These are phyloP conservation scores for Aspergillus sp. DNA, from an alignment of 2,329 filamentous ascomycete species.

Conservation along the genomic window DNA sequence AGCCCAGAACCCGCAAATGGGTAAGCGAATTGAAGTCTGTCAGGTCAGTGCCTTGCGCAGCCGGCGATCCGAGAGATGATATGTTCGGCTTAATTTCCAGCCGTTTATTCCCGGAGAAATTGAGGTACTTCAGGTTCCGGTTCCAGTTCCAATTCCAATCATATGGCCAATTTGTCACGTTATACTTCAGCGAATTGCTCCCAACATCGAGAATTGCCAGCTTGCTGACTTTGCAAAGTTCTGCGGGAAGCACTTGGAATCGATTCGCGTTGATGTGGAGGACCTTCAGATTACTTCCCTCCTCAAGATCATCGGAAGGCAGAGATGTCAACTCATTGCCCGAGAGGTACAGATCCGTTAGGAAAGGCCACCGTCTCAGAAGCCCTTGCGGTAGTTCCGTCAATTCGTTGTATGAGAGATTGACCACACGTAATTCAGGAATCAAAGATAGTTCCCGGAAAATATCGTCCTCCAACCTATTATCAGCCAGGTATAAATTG, in stretches of 20 bases:
- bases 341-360: constrained; percentile 89
- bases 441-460: constrained; percentile 87
- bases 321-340: constrained; percentile 90
- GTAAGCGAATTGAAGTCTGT: constrained; percentile 85
- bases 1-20: constrained; percentile 80
- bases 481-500: constrained; percentile 87
- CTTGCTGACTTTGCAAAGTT: constrained; percentile 90
- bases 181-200: constrained; percentile 95
- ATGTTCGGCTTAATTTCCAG: constrained; percentile 78
- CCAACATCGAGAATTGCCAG: constrained; percentile 90
- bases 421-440: constrained; percentile 80
- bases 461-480: constrained; percentile 88
- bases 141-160: constrained; percentile 99
- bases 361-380: constrained; percentile 82
- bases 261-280: constrained; percentile 97
- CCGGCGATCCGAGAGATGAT: constrained; percentile 52
- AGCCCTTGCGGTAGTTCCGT: constrained; percentile 88
- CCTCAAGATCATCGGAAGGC: constrained; percentile 90
- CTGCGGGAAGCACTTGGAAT: constrained; percentile 92
- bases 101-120: constrained; percentile 93
- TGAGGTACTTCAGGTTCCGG: constrained; percentile 88
- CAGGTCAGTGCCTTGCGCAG: constrained; percentile 62
- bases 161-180: constrained; percentile 97
- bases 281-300: constrained; percentile 80
- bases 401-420: constrained; percentile 91